Evolutionary conservation across 176 grass and related monocot species (phyloP).

Genomic region (Rhipidocladum racemiflorum): DNA sequence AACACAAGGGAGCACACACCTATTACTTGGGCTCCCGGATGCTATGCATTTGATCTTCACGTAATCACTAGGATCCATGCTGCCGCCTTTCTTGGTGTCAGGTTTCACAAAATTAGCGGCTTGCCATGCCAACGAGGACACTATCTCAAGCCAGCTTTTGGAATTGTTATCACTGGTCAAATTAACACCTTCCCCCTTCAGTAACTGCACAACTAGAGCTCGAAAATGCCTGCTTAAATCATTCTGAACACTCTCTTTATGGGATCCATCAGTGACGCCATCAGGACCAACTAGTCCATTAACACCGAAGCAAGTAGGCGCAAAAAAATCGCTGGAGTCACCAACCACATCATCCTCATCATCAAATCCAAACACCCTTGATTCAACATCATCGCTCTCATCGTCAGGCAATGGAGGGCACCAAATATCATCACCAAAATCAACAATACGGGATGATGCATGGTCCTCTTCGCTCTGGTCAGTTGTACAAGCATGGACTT

Average conservation of each 20-base stretch:
- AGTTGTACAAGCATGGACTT: not conserved
- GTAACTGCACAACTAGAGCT: conserved; percentile 79
- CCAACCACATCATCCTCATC: conserved; percentile 53
- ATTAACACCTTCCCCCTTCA: conserved; percentile 62
- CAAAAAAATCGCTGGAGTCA: conserved; percentile 23
- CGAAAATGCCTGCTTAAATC: conserved; percentile 55
- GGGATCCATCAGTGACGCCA: conserved; percentile 15
- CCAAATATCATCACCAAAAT: conserved; percentile 61
- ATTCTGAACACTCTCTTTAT: conserved; percentile 40
- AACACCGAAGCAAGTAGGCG: conserved; percentile 37
- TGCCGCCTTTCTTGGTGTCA: conserved; percentile 81
- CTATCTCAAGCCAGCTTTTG: conserved; percentile 68
- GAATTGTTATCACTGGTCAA: conserved; percentile 39
- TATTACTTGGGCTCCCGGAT: conserved; percentile 69
- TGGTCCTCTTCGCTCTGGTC: conserved; percentile 19
- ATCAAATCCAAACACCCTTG: conserved; percentile 49
- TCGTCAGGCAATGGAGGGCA: conserved; percentile 55
- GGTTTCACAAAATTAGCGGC: conserved; percentile 83
- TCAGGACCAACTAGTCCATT: not conserved
- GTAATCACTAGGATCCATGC: conserved; percentile 86
- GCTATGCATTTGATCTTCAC: conserved; percentile 90
- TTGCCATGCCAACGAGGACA: conserved; percentile 78
- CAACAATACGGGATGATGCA: conserved; percentile 7
- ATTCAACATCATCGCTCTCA: conserved; percentile 57
- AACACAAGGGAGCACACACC: conserved; percentile 44